These are phyloP conservation scores for Sphaerosporella brunnea DNA, from an alignment of 495 filamentous ascomycete genomes.

Conservation along the genomic window DNA sequence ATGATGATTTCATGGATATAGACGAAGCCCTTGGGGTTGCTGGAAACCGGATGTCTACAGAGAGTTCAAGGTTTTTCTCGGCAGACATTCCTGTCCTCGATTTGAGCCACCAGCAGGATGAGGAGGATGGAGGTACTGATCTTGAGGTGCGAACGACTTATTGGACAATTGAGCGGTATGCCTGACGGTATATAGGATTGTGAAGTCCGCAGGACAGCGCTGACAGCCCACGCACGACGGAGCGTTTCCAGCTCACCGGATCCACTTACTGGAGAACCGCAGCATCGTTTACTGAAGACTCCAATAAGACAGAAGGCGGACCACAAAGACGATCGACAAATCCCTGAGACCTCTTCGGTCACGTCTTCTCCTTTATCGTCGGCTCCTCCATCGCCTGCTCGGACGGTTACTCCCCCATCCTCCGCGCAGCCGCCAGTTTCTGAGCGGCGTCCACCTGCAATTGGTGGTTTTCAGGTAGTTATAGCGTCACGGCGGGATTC, in stretches of 20 bases:
- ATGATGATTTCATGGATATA: conserved; percentile 8
- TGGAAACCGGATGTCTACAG: neutral
- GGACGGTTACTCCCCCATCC: neutral
- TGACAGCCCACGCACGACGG: neutral
- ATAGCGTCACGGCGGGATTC: neutral
- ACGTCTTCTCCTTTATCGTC: conserved; percentile 33
- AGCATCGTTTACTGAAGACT: conserved; percentile 10
- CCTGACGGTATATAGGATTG: too few species aligned
- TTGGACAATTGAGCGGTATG: neutral
- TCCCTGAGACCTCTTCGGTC: conserved; percentile 7
- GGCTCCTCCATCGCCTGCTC: conserved; percentile 21
- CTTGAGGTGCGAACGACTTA: neutral
- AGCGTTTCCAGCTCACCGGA: conserved; percentile 24
- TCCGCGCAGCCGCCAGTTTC: neutral
- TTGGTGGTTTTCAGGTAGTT: neutral
- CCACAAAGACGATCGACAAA: conserved; percentile 9
- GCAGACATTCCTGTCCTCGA: neutral
- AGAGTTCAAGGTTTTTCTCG: too few species aligned
- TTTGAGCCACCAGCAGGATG: neutral
- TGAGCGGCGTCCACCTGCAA: neutral
- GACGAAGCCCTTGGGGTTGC: conserved; percentile 3
- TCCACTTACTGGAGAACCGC: conserved; percentile 17
- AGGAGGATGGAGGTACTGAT: conserved; percentile 16
- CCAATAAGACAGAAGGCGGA: neutral
- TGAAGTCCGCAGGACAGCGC: neutral